Conservation (phyloP, 1,284 basidiomycete species). For the Psilocybe mexicana region DNA sequence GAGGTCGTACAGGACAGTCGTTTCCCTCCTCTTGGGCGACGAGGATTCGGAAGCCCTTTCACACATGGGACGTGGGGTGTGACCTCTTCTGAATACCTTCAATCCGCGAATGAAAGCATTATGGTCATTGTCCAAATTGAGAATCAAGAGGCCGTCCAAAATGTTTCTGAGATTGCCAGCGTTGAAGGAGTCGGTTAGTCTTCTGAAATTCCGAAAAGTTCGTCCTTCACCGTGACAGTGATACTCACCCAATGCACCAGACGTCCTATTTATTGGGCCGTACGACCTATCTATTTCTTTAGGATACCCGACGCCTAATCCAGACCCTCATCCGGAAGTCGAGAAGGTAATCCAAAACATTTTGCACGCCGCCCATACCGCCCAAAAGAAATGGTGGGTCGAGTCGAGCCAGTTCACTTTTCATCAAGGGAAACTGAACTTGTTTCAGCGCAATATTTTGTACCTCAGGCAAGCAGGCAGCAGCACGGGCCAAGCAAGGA, state of each 20-base stretch:
- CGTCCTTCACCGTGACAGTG: no score
- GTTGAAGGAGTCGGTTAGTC: constrained; percentile 63
- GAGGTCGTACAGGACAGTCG: constrained; percentile 55
- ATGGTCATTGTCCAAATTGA: constrained; percentile 71
- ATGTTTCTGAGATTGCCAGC: constrained; percentile 59
- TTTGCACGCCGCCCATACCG: constrained; percentile 49
- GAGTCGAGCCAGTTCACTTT: not conserved
- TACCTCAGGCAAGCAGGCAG: constrained; percentile 49
- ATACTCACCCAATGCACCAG: constrained; percentile 17
- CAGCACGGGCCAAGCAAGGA: constrained; percentile 50
- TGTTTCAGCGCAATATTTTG: constrained; percentile 46
- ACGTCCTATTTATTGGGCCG: constrained; percentile 62
- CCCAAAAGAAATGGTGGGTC: constrained; percentile 67
- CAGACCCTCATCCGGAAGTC: constrained; percentile 62
- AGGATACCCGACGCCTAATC: constrained; percentile 58
- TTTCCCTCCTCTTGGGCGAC: constrained; percentile 57
- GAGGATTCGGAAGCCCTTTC: constrained; percentile 65
- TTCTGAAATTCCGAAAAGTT: not conserved
- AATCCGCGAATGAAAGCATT: constrained; percentile 55
- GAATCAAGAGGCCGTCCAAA: constrained; percentile 57
- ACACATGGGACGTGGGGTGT: constrained; percentile 57
- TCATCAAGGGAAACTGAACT: not conserved
- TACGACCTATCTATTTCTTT: constrained; percentile 65
- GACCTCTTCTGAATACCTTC: constrained; percentile 51
- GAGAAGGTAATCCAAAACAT: constrained; percentile 64